Base-by-base conservation (phyloP, 2,329 filamentous ascomycete genomes). In the Pseudogymnoascus sp. region DNA sequence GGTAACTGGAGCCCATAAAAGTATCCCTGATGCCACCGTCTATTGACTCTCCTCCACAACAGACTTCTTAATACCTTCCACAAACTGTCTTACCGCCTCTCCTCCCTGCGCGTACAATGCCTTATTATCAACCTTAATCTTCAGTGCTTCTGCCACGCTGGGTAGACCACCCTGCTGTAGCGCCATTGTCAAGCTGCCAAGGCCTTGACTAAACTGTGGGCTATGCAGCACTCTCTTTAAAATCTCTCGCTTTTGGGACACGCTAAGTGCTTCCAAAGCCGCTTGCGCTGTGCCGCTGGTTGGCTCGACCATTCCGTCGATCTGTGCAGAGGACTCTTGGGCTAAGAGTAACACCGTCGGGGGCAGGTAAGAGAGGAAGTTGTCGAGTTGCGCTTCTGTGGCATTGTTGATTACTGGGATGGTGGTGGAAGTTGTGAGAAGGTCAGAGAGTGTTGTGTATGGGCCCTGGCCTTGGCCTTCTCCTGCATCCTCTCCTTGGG, bases 121-220 rank as follows among this genome's bases (percentile, higher is more conserved):
- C n/a, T 88, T 88, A 71, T 96, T 91, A 70, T 88, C 83, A 17
- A 99, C 84, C 67, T 85, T 84, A 63, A 97, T 83, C 5, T 86
- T 84, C 39, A 99, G 78, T 3, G 92, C 93, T 69, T 96, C 92
- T 5, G 91, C 88, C 65, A 99, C 88, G 68, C 87, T 95, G 4
- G 93, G 92, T 62, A 99, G 76, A 0, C 93, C 94, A 10, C 94
- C 94, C 68, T 97, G 93, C 62, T 92, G 82, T 61, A 99, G 78
- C 10, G 94, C 94, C 74, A 92, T 85, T 0, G 92, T 96, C 68
- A 99, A 77, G 71, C 89, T 94, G 0, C 85, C 84, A 39, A 97
- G 76, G 67, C 90, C 93, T 74, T 97, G 94, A 64, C 85, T 84
- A 70, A 99, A 92, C 71, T 99, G 94, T 15, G 94, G 93, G 66